Conservation (phyloP, 139 green algal genomes). For the Coelastrella sp. region DNA sequence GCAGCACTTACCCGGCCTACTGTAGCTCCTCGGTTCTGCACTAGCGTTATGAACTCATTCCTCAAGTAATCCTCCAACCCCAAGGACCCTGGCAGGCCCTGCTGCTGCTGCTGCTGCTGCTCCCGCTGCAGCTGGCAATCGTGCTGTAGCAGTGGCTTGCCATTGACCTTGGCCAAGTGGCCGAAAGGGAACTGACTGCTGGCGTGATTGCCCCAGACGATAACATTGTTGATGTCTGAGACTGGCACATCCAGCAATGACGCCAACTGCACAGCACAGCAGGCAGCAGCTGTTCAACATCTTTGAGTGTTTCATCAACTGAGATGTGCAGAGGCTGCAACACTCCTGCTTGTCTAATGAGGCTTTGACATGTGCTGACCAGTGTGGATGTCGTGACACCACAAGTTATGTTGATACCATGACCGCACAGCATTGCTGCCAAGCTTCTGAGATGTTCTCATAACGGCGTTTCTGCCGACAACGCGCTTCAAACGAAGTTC, state of each 20-base stretch:
- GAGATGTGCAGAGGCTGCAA: too few species aligned
- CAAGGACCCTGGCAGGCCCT: neutral
- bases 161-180: conserved; percentile 5
- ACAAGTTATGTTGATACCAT: too few species aligned
- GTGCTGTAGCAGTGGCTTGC: conserved; percentile 8
- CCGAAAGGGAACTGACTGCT: conserved; percentile 26
- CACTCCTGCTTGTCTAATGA: too few species aligned
- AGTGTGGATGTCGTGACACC: too few species aligned
- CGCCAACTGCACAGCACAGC: neutral
- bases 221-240: neutral
- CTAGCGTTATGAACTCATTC: conserved; percentile 28
- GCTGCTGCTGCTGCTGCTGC: neutral
- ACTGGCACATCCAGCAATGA: neutral
- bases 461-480: too few species aligned
- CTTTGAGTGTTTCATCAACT: neutral
- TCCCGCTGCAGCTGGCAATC: neutral
- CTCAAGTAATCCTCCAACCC: conserved; percentile 16
- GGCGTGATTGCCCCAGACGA: conserved; percentile 23
- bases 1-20: neutral
- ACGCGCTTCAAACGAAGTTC: too few species aligned
- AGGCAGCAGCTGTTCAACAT: neutral
- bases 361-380: too few species aligned
- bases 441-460: too few species aligned
- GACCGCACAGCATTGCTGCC: too few species aligned
- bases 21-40: conserved; percentile 11